phyloP scores from a whole-genome alignment of 2,329 filamentous ascomycete genomes.

The Dryadomyces quercivorus region DNA sequence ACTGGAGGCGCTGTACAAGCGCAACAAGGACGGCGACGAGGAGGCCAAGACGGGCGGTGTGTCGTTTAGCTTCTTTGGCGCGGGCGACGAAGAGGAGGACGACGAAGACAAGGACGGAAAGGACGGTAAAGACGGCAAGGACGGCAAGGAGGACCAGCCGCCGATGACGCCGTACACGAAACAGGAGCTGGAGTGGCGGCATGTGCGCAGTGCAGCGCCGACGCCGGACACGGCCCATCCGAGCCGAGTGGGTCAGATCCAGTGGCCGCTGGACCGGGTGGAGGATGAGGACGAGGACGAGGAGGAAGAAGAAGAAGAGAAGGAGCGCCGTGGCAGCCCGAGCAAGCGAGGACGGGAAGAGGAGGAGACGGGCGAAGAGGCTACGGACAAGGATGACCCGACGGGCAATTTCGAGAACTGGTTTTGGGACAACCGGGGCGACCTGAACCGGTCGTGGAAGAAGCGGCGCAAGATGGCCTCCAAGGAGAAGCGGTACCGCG shows the following conservation, averaged over 20 bases:
- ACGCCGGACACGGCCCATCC: constrained; percentile 87
- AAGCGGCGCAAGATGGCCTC: constrained; percentile 46
- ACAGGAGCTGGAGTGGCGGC: constrained; percentile 63
- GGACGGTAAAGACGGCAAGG: constrained; percentile 15
- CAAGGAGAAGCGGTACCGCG: constrained; percentile 55
- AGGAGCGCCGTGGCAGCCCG: not conserved
- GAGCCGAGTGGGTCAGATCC: constrained; percentile 39
- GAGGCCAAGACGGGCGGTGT: constrained; percentile 10
- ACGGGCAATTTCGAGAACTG: constrained; percentile 49
- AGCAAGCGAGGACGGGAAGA: constrained; percentile 6
- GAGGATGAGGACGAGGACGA: constrained; percentile 21
- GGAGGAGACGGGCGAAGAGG: constrained; percentile 14
- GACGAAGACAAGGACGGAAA: constrained; percentile 30
- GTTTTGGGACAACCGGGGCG: constrained; percentile 56
- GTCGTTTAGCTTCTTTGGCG: constrained; percentile 68
- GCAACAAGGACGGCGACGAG: constrained; percentile 31
- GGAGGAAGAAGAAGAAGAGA: constrained; percentile 14
- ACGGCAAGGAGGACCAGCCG: constrained; percentile 18
- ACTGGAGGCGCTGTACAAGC: constrained; percentile 86
- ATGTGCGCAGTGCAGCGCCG: constrained; percentile 76
- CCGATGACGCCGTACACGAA: constrained; percentile 78
- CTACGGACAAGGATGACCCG: constrained; percentile 6
- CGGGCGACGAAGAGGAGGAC: constrained; percentile 30
- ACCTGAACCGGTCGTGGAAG: constrained; percentile 56
- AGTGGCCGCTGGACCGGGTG: constrained; percentile 29